Base-by-base conservation (phyloP, 371 early-diverging fungal genomes). In the Syncephalastrum contaminatum region DNA sequence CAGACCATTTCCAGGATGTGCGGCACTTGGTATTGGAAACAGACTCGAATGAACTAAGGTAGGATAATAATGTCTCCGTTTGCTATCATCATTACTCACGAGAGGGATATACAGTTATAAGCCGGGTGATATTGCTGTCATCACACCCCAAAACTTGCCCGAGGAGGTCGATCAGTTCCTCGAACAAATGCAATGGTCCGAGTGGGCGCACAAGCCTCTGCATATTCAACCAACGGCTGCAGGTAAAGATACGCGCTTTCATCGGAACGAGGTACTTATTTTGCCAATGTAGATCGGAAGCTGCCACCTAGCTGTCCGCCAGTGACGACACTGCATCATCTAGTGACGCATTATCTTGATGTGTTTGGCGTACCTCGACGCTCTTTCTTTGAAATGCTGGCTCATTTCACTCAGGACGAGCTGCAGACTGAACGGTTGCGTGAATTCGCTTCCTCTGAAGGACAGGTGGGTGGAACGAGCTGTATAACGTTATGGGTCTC, bases 1-100 rank as follows among this genome's bases (percentile, higher is more conserved):
- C 50, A 2, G 84, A 85, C 30, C 97, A 97, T 60, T 93, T 93
- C 59, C 97, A 96, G 69, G 97, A 96, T 63, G 92, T 93, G 4
- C 82, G 95, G 7, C 92, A 89, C 53, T 50, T 97, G 13, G 81
- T 70, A 20, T 69, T 92, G 12, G 56, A 60, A 6, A 59, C 70
- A 7, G 55, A 63, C 36, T 20, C 60, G 16, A 40, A 61, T 0
- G 54, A 63, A 7, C 60, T 73, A 20, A 59, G 43, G 50, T 69
- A 55, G 49, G 49, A 16, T 30, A 36, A 5, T 8, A 43, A 3
- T 5, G 36, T 30, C 10, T 30, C 36, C 12, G 2, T 8, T 10
- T 30, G n/a, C n/a, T 2, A 12, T 1, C 2, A 2, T 30, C 36
- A 2, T 30, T 30, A 10, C 36, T 30, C 36, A 30, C 36, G 10